Conservation (phyloP, 2,329 filamentous ascomycete species). For the Graphium sp. region DNA sequence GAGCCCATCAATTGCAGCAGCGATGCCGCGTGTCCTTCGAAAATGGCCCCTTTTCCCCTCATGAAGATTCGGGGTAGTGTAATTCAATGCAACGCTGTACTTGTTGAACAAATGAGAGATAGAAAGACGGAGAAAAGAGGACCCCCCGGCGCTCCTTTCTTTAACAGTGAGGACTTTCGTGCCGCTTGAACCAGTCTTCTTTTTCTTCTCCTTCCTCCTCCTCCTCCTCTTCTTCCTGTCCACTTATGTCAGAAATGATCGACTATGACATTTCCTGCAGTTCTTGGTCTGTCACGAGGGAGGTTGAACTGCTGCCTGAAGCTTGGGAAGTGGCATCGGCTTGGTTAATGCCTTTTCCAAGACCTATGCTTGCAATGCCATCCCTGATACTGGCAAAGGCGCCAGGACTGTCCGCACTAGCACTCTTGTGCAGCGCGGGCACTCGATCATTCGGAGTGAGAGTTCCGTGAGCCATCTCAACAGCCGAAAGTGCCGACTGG, state of each 20-base stretch:
- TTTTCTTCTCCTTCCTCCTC: too few relatives aligned
- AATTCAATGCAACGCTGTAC: too few relatives aligned
- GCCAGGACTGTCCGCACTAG: conserved; percentile 24
- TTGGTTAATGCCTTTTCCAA: conserved; percentile 24
- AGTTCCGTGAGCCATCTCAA: conserved; percentile 40
- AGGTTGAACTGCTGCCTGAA: conserved; percentile 2
- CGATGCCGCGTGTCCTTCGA: too few relatives aligned
- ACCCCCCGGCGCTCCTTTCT: too few relatives aligned
- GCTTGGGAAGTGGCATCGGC: conserved; percentile 7
- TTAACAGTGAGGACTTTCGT: too few relatives aligned
- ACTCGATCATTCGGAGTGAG: conserved; percentile 22
- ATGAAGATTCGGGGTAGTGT: too few relatives aligned
- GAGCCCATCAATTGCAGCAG: too few relatives aligned
- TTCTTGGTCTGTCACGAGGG: conserved; percentile 19
- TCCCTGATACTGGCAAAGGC: conserved; percentile 28
- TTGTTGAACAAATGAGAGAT: too few relatives aligned
- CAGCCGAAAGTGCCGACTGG: conserved; percentile 38
- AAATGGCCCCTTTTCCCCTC: too few relatives aligned
- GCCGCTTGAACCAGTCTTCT: too few relatives aligned
- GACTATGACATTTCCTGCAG: conserved; percentile 28
- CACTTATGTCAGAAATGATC: conserved; percentile 17
- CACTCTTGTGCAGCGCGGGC: conserved; percentile 22
- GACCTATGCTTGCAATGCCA: conserved; percentile 26
- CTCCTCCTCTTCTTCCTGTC: not conserved
- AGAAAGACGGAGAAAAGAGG: too few relatives aligned